Percentiles rank a stretch among this genome's conserved stretches.
Conservation (phyloP, 2,329 filamentous ascomycete species). For the Aspergillus glaucus region DNA sequence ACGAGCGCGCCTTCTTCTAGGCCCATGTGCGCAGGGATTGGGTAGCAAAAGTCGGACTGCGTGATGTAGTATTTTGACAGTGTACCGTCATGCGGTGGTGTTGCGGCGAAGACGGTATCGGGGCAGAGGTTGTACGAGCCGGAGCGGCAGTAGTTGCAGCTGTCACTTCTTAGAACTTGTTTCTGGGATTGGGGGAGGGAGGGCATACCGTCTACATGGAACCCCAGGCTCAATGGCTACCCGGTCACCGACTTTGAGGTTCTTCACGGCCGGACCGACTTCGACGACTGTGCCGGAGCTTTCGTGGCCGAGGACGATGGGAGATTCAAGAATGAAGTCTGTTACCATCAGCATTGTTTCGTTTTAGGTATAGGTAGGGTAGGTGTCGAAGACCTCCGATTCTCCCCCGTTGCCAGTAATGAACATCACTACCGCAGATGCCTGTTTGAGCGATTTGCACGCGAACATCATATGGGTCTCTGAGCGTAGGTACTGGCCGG, state of each 20-base stretch:
- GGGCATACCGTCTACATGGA: conserved; percentile 30
- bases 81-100: conserved; percentile 46
- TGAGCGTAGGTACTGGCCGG: conserved; percentile 35
- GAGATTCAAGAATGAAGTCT: conserved; percentile 40
- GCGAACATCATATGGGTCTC: conserved; percentile 34
- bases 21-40: conserved; percentile 39
- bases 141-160: conserved; percentile 17
- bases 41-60: conserved; percentile 44
- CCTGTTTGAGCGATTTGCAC: conserved; percentile 43
- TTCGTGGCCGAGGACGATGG: conserved; percentile 30
- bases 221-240: conserved; percentile 22
- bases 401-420: conserved; percentile 39
- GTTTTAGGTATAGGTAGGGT: background rate
- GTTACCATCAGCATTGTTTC: background rate
- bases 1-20: conserved; percentile 49
- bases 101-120: conserved; percentile 47
- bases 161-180: no score
- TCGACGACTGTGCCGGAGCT: conserved; percentile 18
- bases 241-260: conserved; percentile 16
- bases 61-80: conserved; percentile 46
- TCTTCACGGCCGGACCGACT: conserved; percentile 16
- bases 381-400: conserved; percentile 27
- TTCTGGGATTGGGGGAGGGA: background rate
- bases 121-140: conserved; percentile 27
- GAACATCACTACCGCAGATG: conserved; percentile 45